phyloP scores from a whole-genome alignment of 805 yeast species.

The Nakazawaea wickerhamii region DNA sequence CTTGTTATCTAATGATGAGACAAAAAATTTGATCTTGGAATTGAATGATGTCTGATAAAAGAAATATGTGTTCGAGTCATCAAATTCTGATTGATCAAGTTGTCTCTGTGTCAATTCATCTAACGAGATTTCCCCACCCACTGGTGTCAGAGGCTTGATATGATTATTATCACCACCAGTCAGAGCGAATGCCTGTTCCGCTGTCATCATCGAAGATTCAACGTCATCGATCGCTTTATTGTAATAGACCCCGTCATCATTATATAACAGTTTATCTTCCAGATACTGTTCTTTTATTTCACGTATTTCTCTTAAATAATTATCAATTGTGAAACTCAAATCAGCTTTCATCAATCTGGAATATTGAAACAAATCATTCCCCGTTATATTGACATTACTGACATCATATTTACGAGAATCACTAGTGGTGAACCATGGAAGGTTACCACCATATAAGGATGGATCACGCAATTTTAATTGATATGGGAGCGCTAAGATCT shows the following conservation, averaged over 20 bases:
- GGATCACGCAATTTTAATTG: slow-evolving; percentile 19
- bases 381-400: slow-evolving; percentile 19
- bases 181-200: slow-evolving; percentile 29
- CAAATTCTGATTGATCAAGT: slow-evolving; percentile 17
- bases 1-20: slow-evolving; percentile 76
- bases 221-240: slow-evolving; percentile 53
- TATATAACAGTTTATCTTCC: slow-evolving; percentile 54
- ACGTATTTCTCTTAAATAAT: slow-evolving; percentile 55
- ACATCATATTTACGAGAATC: slow-evolving; percentile 20
- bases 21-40: slow-evolving; percentile 57
- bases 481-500: slow-evolving; percentile 28
- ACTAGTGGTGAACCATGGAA: slow-evolving; percentile 46
- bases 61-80: slow-evolving; percentile 47
- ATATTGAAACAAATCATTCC: slow-evolving; percentile 35
- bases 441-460: slow-evolving; percentile 30
- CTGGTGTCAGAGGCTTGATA: neutral
- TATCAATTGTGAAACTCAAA: slow-evolving; percentile 42
- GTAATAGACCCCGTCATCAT: slow-evolving; percentile 52
- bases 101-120: slow-evolving; percentile 10
- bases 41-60: slow-evolving; percentile 78
- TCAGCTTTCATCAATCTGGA: slow-evolving; percentile 71
- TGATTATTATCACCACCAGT: neutral
- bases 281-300: slow-evolving; percentile 45
- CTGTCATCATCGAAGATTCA: slow-evolving; percentile 35
- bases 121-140: neutral